Percentiles rank a stretch among this genome's conserved stretches.
These are phyloP conservation scores for Tolypocladium ophioglossoides DNA, from an alignment of 2,329 filamentous ascomycete genomes.

Conservation along the genomic window DNA sequence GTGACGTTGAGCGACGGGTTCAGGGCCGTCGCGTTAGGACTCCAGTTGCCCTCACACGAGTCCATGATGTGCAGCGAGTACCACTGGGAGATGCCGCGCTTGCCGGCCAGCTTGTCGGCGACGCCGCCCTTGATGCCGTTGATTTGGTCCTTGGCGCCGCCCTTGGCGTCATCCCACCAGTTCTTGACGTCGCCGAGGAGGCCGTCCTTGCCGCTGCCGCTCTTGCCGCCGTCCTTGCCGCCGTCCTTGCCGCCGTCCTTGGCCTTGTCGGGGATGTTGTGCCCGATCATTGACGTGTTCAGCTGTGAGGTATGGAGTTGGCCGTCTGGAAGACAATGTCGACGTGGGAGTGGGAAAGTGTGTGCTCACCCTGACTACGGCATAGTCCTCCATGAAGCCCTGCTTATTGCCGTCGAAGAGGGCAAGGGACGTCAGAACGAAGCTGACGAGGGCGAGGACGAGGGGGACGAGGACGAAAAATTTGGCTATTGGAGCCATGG, in stretches of 20 bases:
- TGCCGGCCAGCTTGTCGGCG: slow-evolving; percentile 27
- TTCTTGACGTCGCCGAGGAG: slow-evolving; percentile 18
- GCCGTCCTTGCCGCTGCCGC: slow-evolving; percentile 7
- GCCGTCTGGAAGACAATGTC: background rate
- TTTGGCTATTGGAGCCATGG: slow-evolving; percentile 10
- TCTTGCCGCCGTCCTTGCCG: slow-evolving; percentile 11
- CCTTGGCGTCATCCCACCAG: slow-evolving; percentile 18
- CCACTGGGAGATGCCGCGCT: slow-evolving; percentile 39
- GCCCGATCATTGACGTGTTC: slow-evolving; percentile 27
- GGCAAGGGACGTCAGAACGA: slow-evolving; percentile 27
- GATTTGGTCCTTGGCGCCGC: slow-evolving; percentile 24
- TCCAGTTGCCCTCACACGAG: slow-evolving; percentile 34
- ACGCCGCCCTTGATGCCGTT: slow-evolving; percentile 28
- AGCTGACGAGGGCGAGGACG: slow-evolving; percentile 24
- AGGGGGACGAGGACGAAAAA: slow-evolving; percentile 25
- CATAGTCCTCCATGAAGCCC: slow-evolving; percentile 33
- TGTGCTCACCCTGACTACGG: slow-evolving; percentile 25
- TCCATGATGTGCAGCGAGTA: slow-evolving; percentile 40
- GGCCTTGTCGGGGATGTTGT: slow-evolving; percentile 19
- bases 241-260: slow-evolving; percentile 13
- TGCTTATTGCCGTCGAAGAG: slow-evolving; percentile 28
- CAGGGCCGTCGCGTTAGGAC: slow-evolving; percentile 28
- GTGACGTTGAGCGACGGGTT: slow-evolving; percentile 29
- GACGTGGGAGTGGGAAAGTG: background rate
- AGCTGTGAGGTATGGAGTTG: slow-evolving; percentile 12